Base-by-base conservation (phyloP, 495 filamentous ascomycete species). In the Lasiosphaeria ovina region DNA sequence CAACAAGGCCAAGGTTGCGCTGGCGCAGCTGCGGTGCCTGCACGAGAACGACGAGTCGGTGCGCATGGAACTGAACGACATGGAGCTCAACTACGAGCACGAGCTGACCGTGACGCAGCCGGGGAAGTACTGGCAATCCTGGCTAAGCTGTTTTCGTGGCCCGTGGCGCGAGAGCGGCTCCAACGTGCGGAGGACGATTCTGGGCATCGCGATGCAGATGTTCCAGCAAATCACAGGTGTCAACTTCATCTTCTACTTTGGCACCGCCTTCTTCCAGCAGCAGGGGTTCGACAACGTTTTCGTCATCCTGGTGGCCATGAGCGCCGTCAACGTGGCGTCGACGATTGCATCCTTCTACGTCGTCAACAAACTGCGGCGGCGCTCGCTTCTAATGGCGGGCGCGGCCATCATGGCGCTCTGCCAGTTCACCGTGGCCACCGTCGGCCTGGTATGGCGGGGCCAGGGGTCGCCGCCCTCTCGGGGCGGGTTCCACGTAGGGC, bases 241-340 rank as follows among this genome's bases (percentile, higher is more conserved):
- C 51, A 90, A 89, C 73, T 89, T 89, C 70, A 89, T 91, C 24
- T 76, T 90, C 71, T 90, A 90, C 77, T 90, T 88, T 67, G 87
- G 87, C 50, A 89, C 85, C 4, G 81, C 85, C 34, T 89, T 86
- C 73, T 89, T 90, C 77, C 76, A 83, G 63, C 81, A 84, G 65
- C 81, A 83, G 4, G 85, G 86, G 6, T 84, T 90, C 67, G 61
- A 77, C 10, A 83, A 88, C 69, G 65, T 81, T 1, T 90, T 89
- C 71, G 62, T 80, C 31, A 87, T 89, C 59, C 79, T 78, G 48
- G 74, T 89, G 34, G 87, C 85, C 59, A 87, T 83, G 34, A 83
- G 79, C 63, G 78, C 82, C 51, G 83, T 90, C 70, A 90, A 90
- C 71, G 81, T 85, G 17, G 63, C 76, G 47, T 86, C 85, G 12